These are phyloP conservation scores for Moelleriella libera DNA, from an alignment of 2,329 filamentous ascomycete genomes.

Conservation along the genomic window DNA sequence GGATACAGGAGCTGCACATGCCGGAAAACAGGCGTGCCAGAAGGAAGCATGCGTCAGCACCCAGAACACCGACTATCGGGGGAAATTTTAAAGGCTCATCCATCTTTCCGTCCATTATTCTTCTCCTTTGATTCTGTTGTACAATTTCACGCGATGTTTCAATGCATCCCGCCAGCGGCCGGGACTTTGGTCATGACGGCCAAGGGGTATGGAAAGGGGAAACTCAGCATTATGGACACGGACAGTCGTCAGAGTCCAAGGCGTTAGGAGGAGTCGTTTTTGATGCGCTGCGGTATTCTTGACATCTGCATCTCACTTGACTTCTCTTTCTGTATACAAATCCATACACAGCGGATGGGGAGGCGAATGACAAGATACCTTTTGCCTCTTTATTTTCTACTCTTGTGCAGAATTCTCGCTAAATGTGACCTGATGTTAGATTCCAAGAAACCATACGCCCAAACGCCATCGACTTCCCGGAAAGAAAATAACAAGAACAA, in stretches of 20 bases:
- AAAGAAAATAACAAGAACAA: too few relatives aligned
- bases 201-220: background rate
- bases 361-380: background rate
- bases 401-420: background rate
- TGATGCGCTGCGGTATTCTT: too few relatives aligned
- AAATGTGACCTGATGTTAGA: background rate
- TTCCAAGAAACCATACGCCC: too few relatives aligned
- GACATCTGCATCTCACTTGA: too few relatives aligned
- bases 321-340: too few relatives aligned
- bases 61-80: too few relatives aligned
- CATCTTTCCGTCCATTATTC: constrained; percentile 7
- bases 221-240: constrained; percentile 6
- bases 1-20: background rate
- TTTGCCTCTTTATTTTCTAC: background rate
- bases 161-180: constrained; percentile 6
- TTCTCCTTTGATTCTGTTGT: background rate
- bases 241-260: constrained; percentile 5
- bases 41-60: background rate
- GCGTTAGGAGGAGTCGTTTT: constrained; percentile 6
- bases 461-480: too few relatives aligned
- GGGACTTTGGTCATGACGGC: constrained; percentile 7
- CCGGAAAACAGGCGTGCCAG: background rate
- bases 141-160: background rate
- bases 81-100: constrained; percentile 1
- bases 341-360: too few relatives aligned